Conservation (phyloP, 257 asterid genomes). For the Thymus quinquecostatus region DNA sequence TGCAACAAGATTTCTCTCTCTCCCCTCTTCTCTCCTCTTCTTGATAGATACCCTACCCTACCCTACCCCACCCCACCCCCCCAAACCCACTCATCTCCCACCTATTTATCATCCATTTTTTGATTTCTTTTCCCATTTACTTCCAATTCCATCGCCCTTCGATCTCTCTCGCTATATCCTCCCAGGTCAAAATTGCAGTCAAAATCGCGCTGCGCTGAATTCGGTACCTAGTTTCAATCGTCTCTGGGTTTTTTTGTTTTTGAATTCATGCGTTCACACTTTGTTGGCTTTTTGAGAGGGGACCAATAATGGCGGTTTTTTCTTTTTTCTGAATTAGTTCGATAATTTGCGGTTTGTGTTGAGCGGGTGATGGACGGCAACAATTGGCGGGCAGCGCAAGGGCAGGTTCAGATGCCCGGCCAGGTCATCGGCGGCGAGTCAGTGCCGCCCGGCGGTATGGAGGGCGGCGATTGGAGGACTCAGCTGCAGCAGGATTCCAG, state of each 20-base stretch:
- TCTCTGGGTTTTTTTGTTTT: not conserved
- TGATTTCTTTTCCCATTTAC: not conserved
- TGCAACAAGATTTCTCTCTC: no score
- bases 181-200: constrained; percentile 27
- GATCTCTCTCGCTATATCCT: not conserved
- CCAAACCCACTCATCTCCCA: not conserved
- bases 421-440: constrained; percentile 55
- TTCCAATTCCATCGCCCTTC: constrained; percentile 23
- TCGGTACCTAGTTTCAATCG: not conserved
- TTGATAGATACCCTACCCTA: not conserved
- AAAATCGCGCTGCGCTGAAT: constrained; percentile 22
- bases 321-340: not conserved
- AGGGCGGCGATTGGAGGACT: constrained; percentile 74
- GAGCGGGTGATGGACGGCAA: constrained; percentile 54
- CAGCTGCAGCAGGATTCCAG: constrained; percentile 71
- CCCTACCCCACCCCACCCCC: not conserved
- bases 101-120: not conserved
- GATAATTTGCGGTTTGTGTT: not conserved
- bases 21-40: no score
- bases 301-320: not conserved
- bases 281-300: not conserved
- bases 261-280: not conserved
- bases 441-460: constrained; percentile 51
- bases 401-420: constrained; percentile 60
- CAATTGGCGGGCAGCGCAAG: constrained; percentile 65